phyloP scores from a whole-genome alignment of 495 filamentous ascomycete genomes.

The Tricharina praecox region DNA sequence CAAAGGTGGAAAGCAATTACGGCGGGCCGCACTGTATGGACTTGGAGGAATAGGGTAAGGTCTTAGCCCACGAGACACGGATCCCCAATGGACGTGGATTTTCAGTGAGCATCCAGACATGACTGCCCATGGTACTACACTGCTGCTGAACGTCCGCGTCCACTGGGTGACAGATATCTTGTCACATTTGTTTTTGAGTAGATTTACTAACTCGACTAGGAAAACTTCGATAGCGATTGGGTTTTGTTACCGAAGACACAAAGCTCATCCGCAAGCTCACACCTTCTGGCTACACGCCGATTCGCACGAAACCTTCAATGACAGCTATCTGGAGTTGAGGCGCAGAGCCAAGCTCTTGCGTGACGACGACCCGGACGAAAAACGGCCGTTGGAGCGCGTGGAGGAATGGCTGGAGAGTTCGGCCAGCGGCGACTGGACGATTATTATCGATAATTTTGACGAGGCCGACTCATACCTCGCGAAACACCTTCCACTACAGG shows the following conservation, averaged over 20 bases:
- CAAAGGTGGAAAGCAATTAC: neutral
- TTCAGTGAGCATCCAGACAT: too few species aligned
- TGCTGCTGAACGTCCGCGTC: too few species aligned
- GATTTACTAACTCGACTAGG: too few species aligned
- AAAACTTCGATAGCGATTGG: neutral
- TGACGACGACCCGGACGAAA: too few species aligned
- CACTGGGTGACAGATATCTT: neutral
- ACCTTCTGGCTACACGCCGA: neutral
- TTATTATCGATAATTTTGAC: conserved; percentile 21
- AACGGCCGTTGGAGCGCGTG: conserved; percentile 5
- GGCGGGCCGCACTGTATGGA: neutral
- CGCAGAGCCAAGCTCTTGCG: neutral
- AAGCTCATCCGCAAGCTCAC: neutral
- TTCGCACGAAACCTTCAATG: neutral
- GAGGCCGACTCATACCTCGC: conserved; percentile 4
- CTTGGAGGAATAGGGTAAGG: neutral
- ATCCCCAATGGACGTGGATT: too few species aligned
- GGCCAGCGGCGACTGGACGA: conserved; percentile 26
- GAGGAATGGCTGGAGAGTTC: conserved; percentile 13
- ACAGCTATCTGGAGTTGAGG: neutral
- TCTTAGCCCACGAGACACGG: too few species aligned
- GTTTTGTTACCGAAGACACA: neutral
- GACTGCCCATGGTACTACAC: too few species aligned
- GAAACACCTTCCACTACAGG: conserved; percentile 7
- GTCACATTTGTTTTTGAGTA: too few species aligned